Percentiles rank a stretch among this genome's conserved stretches.
These are phyloP conservation scores for Arabidopsis lyrata DNA, from an alignment of 441 rosid genomes.

Conservation along the genomic window DNA sequence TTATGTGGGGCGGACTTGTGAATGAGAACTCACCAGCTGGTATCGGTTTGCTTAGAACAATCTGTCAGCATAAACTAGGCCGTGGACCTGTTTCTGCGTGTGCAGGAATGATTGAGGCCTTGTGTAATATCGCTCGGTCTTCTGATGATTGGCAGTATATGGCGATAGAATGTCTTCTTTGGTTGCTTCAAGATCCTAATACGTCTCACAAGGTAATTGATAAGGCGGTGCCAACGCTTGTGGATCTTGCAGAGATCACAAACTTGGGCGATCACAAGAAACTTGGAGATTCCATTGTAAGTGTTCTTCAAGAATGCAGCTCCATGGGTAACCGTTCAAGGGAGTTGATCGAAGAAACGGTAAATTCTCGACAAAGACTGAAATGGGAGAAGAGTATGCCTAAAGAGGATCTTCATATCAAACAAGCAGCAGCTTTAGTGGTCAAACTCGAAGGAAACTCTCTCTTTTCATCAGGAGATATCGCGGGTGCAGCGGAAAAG, in stretches of 20 bases:
- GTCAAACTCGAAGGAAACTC: constrained; percentile 99
- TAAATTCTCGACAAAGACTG: constrained; percentile 72
- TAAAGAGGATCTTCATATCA: constrained; percentile 95
- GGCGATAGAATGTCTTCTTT: constrained; percentile 96
- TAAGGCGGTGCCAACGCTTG: constrained; percentile 79
- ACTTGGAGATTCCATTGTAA: constrained; percentile 84
- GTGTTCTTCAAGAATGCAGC: constrained; percentile 79
- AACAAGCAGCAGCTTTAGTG: constrained; percentile 92
- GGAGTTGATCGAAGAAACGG: constrained; percentile 75
- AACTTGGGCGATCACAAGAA: constrained; percentile 90
- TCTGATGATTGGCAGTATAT: constrained; percentile 98
- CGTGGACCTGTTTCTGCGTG: constrained; percentile 89
- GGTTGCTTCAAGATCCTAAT: constrained; percentile 92
- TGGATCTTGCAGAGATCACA: constrained; percentile 84
- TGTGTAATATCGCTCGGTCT: constrained; percentile 88
- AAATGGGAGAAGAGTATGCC: constrained; percentile 95
- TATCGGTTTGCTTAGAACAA: constrained; percentile 88
- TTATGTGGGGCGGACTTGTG: constrained; percentile 99
- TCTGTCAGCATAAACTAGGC: constrained; percentile 94
- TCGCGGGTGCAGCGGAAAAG: constrained; percentile 83
- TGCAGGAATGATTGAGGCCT: constrained; percentile 81
- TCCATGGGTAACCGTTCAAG: constrained; percentile 60
- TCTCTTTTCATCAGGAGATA: constrained; percentile 93
- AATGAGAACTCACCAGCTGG: constrained; percentile 99
- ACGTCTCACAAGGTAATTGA: constrained; percentile 84